A percentile compares a stretch with the other conserved stretches of the same genome.
Conservation (phyloP, 31 red algal genomes). For the Odonthalia washingtoniensis region DNA sequence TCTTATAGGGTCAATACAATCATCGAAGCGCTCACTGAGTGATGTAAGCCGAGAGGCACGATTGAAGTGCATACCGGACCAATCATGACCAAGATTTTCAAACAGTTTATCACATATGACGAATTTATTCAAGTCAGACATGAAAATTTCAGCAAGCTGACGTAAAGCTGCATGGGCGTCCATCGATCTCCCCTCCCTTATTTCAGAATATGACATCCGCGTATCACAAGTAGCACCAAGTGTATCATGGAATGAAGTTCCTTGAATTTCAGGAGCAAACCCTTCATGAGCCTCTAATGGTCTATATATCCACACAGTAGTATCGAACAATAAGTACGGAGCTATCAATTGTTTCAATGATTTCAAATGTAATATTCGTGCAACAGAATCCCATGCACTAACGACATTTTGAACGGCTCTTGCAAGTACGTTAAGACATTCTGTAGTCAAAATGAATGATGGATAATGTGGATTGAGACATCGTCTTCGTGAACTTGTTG, state of each 20-base stretch:
- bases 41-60: not conserved
- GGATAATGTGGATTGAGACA: not conserved
- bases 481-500: not conserved
- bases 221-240: not conserved
- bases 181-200: not conserved
- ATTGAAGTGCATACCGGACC: not conserved
- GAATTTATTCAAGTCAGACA: not conserved
- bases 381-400: not conserved
- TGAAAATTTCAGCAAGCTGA: not conserved
- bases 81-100: not conserved
- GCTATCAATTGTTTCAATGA: not conserved
- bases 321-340: not conserved
- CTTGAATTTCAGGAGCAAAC: not conserved
- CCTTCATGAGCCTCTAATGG: not conserved
- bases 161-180: not conserved
- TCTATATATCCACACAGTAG: not conserved
- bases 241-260: not conserved
- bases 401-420: not conserved
- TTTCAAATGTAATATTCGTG: not conserved
- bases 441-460: not conserved
- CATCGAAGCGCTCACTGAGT: not conserved
- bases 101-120: not conserved
- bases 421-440: not conserved
- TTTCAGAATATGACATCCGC: not conserved
- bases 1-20: not conserved